Conservation (phyloP, 306 rosid species). For the Corylus heterophylla region DNA sequence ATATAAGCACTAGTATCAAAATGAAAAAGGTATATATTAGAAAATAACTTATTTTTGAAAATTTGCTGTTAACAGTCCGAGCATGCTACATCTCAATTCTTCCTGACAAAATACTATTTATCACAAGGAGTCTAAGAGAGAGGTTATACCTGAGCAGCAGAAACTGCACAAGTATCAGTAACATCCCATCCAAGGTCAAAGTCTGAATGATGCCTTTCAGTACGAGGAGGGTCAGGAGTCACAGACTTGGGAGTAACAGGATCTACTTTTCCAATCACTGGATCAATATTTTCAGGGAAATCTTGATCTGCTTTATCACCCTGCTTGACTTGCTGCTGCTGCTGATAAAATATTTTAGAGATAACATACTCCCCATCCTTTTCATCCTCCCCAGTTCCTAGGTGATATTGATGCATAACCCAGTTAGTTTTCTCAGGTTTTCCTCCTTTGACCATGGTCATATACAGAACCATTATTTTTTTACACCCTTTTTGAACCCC, state of each 20-base stretch:
- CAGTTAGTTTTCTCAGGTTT: constrained; percentile 80
- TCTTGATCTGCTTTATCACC: constrained; percentile 54
- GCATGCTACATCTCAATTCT: background rate
- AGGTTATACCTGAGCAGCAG: constrained; percentile 46
- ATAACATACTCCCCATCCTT: constrained; percentile 67
- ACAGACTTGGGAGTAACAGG: constrained; percentile 75
- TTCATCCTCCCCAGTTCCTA: constrained; percentile 77
- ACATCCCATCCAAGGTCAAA: constrained; percentile 41
- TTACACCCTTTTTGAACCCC: constrained; percentile 74
- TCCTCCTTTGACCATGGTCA: constrained; percentile 49
- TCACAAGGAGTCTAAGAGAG: background rate
- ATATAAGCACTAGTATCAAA: background rate
- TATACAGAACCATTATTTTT: constrained; percentile 87
- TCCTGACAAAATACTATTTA: background rate
- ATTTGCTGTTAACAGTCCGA: too few species aligned
- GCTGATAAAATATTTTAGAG: constrained; percentile 73
- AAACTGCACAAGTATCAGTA: constrained; percentile 13
- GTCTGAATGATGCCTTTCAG: constrained; percentile 39
- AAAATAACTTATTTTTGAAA: background rate
- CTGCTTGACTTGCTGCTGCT: constrained; percentile 52
- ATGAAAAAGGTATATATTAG: background rate
- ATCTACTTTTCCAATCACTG: constrained; percentile 41
- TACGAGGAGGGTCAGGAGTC: constrained; percentile 66
- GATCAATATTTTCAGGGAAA: constrained; percentile 48
- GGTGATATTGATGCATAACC: constrained; percentile 93